A percentile compares a stretch with the other conserved stretches of the same genome.
These are phyloP conservation scores for Backusella morwellensis DNA, from an alignment of 192 early-diverging fungal genomes.

Conservation along the genomic window DNA sequence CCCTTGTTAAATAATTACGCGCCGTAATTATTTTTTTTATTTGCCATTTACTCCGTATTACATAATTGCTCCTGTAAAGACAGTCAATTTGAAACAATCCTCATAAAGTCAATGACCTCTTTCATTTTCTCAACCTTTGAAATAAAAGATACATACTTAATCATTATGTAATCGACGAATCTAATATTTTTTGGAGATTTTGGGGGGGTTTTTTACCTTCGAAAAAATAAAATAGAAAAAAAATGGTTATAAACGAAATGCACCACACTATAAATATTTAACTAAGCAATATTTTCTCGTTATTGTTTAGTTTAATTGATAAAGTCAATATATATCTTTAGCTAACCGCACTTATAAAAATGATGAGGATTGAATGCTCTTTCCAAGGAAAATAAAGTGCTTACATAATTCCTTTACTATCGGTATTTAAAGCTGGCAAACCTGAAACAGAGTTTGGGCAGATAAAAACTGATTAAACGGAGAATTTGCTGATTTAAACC, in stretches of 20 bases:
- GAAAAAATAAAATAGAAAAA: background rate
- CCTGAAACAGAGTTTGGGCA: background rate
- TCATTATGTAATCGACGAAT: background rate
- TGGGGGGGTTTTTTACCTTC: background rate
- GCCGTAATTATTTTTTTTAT: background rate
- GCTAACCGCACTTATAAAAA: background rate
- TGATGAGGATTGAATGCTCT: background rate
- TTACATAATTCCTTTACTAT: background rate
- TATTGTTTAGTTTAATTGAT: background rate
- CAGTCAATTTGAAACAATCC: background rate
- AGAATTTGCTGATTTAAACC: background rate
- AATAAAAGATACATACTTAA: background rate
- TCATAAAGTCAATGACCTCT: too few relatives aligned
- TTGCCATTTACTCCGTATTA: background rate
- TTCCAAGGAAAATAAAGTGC: background rate
- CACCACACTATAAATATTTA: too few relatives aligned
- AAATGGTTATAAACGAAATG: background rate
- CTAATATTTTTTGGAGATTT: too few relatives aligned
- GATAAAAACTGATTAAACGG: background rate
- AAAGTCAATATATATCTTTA: background rate
- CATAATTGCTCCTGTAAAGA: background rate
- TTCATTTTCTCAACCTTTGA: background rate
- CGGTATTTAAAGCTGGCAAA: background rate
- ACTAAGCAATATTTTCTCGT: too few relatives aligned
- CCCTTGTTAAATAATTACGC: background rate